Percentiles rank a stretch among this genome's conserved stretches.
These are phyloP conservation scores for Camelina hispida DNA, from an alignment of 345 rosid genomes.

Conservation along the genomic window DNA sequence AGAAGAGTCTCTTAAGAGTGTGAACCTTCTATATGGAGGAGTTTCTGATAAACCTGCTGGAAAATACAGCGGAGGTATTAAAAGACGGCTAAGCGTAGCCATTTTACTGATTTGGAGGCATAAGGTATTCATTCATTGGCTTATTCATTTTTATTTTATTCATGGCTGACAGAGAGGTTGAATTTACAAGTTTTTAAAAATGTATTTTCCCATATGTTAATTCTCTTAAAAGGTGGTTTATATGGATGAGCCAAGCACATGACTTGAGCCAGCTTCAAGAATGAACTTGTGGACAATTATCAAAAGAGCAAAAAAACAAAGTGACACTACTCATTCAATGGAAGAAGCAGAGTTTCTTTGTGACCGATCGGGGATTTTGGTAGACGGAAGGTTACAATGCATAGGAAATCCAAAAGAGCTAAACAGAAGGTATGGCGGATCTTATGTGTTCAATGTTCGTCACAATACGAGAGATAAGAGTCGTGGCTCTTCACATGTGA, in stretches of 20 bases:
- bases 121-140: constrained; percentile 49
- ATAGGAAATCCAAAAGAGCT: constrained; percentile 88
- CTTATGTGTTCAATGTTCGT: constrained; percentile 57
- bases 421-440: constrained; percentile 83
- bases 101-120: constrained; percentile 92
- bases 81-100: constrained; percentile 93
- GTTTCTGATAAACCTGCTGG: constrained; percentile 87
- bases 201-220: neutral
- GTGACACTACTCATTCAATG: constrained; percentile 95
- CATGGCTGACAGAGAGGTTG: too few species aligned
- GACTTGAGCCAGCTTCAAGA: constrained; percentile 94
- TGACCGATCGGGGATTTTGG: constrained; percentile 85
- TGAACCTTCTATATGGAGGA: constrained; percentile 67
- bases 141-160: neutral
- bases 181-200: constrained; percentile 15
- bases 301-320: constrained; percentile 70
- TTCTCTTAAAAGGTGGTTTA: constrained; percentile 68
- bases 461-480: too few species aligned
- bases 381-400: constrained; percentile 84
- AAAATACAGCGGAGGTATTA: constrained; percentile 97
- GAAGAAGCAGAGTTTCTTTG: constrained; percentile 96
- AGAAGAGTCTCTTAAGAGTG: constrained; percentile 81
- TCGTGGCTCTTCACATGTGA: too few species aligned
- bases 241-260: constrained; percentile 98
- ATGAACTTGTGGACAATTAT: constrained; percentile 83